Evolutionary conservation across 192 early-diverging fungal species (phyloP), one percentile per base, ranked within the genome.

Genomic region (Fimicolochytrium jonesii): DNA sequence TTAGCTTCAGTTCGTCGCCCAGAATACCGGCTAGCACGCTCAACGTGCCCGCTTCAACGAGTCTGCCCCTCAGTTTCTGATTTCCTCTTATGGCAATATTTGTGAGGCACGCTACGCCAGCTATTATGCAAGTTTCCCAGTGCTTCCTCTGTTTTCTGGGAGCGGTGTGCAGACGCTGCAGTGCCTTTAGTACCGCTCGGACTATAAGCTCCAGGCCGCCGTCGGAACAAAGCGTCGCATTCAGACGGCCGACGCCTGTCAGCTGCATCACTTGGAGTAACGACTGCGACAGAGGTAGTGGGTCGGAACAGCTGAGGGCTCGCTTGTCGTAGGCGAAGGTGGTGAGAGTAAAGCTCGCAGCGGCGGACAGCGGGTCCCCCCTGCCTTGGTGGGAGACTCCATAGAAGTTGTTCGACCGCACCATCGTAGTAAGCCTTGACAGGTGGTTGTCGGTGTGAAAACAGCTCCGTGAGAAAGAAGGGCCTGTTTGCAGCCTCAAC

Each of bases 281-380:
- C 20, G 93, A 92, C 61, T 90, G 91, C 64, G 90, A 85, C 50
- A 97, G 82, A 30, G 93, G 86, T 61, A 91, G 74, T 39, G 85
- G 85, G 68, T 91, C 92, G 4, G 92, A 91, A 66, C 88, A 90
- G 67, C 91, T 87, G n/a, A 97, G 82, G n/a, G 92, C 94, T 64
- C 94, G 88, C 67, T 93, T 87, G 74, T 97, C 94, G 69, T 94
- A 97, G 42, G 89, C 29, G 4, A 56, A 15, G 6, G 63, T 41
- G 3, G 74, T 61, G 47, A 76, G 64, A 7, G 61, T 31, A 7
- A 69, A 43, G 23, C 36, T 48, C n/a, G 61, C 61, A 15, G 25
- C 5, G 42, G 25, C 17, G 7, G 51, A 3, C 31, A 39, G 11
- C 4, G 55, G 33, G n/a, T 4, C 23, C 23, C 10, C 23, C 32